phyloP scores from a whole-genome alignment of 352 stramenopile genomes.

The Ochromonadaceae sp. region DNA sequence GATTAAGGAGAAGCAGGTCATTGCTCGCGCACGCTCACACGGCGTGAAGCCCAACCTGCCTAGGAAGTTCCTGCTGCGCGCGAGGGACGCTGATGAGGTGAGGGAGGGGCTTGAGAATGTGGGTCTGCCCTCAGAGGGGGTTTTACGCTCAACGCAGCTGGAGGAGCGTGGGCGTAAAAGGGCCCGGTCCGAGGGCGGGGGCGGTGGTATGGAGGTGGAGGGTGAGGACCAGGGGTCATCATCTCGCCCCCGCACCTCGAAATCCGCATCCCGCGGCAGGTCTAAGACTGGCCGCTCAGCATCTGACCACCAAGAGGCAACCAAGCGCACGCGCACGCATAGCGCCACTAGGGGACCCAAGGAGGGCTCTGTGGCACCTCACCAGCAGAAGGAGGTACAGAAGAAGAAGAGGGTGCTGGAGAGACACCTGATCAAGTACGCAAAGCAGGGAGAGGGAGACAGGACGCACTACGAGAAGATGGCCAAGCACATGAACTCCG shows the following conservation, averaged over 20 bases:
- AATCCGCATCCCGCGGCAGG: no score
- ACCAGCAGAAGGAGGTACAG: constrained; percentile 10
- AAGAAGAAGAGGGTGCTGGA: constrained; percentile 10
- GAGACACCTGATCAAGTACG: constrained; percentile 3
- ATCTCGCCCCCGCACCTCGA: no score
- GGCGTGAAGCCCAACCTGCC: neutral
- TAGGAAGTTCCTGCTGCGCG: constrained; percentile 32
- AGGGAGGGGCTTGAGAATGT: constrained; percentile 52
- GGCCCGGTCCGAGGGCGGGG: constrained; percentile 22
- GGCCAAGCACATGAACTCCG: constrained; percentile 17
- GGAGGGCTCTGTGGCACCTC: constrained; percentile 4
- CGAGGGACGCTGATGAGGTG: constrained; percentile 56
- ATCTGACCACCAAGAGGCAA: no score
- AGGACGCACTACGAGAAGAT: constrained; percentile 4
- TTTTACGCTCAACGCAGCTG: constrained; percentile 70
- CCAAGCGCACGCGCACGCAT: no score
- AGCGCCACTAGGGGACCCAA: constrained; percentile 8
- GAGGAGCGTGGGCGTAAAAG: constrained; percentile 44
- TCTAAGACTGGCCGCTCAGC: no score
- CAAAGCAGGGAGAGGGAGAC: constrained; percentile 6
- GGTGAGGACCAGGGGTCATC: no score
- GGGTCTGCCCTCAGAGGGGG: constrained; percentile 43
- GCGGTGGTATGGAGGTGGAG: constrained; percentile 61
- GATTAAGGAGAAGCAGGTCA: constrained; percentile 79
- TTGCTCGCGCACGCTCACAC: constrained; percentile 49